A percentile compares a stretch with the other conserved stretches of the same genome.
Evolutionary conservation across 2,329 filamentous ascomycete genomes (phyloP).

Genomic region (Penicillium concentricum): DNA sequence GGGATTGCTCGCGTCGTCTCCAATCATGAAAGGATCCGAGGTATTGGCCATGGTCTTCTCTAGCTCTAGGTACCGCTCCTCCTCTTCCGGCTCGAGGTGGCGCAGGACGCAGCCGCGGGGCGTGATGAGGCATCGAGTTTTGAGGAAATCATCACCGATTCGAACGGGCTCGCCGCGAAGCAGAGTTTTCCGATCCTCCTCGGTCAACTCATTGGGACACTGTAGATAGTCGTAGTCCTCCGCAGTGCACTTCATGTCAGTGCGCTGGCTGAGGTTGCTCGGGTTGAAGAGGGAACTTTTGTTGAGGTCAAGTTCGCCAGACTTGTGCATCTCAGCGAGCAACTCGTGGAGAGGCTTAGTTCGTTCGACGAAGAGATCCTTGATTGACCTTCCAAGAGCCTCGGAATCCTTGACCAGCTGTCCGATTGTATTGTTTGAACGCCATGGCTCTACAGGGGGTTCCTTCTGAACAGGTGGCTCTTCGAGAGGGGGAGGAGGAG

Average conservation of each 20-base stretch:
- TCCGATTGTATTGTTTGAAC: conserved; percentile 40
- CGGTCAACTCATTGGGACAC: conserved; percentile 40
- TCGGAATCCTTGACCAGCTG: conserved; percentile 42
- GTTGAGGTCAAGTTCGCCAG: conserved; percentile 38
- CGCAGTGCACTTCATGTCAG: conserved; percentile 43
- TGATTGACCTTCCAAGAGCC: conserved; percentile 33
- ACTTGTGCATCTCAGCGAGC: conserved; percentile 40
- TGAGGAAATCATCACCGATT: conserved; percentile 38
- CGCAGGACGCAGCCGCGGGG: conserved; percentile 46
- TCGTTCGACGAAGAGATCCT: conserved; percentile 43
- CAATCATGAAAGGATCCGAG: conserved; percentile 37
- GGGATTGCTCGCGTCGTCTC: conserved; percentile 45
- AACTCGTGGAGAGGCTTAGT: conserved; percentile 39
- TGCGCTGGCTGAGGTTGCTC: conserved; percentile 41
- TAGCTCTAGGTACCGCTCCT: conserved; percentile 46
- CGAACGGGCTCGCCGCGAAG: conserved; percentile 44
- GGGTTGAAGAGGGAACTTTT: conserved; percentile 43
- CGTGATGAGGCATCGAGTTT: conserved; percentile 45
- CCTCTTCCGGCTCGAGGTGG: conserved; percentile 47
- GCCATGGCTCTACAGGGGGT: conserved; percentile 34
- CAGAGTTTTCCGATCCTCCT: conserved; percentile 44
- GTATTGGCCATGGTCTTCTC: conserved; percentile 38
- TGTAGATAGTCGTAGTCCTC: conserved; percentile 43
- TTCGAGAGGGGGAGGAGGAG: conserved; percentile 9
- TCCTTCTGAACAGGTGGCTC: conserved; percentile 24